These are phyloP conservation scores for Paxillus rubicundulus DNA, from an alignment of 768 basidiomycete species.

Conservation along the genomic window DNA sequence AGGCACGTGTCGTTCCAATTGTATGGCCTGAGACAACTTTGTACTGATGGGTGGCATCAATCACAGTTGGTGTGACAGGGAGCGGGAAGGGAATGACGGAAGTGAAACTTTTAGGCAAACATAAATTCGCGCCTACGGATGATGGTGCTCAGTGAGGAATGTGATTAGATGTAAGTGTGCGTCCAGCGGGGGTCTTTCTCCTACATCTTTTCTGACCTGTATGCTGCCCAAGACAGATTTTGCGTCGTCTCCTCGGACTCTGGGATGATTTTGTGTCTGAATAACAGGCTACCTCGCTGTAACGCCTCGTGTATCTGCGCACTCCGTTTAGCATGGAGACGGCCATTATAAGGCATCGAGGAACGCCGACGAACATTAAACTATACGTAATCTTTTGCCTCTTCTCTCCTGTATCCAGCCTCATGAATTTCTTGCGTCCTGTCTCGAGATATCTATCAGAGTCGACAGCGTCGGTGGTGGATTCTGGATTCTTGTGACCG, in stretches of 20 bases:
- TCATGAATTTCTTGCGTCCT: slow-evolving; percentile 20
- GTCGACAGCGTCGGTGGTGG: slow-evolving; percentile 17
- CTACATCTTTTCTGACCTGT: slow-evolving; percentile 6
- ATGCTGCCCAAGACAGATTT: slow-evolving; percentile 10
- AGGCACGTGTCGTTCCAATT: slow-evolving; percentile 50
- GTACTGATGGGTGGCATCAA: slow-evolving; percentile 15
- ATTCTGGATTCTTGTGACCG: slow-evolving; percentile 14
- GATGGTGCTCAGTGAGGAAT: slow-evolving; percentile 38
- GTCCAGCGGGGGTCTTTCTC: neutral
- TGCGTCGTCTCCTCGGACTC: slow-evolving; percentile 18
- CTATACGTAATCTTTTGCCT: slow-evolving; percentile 26
- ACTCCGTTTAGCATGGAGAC: slow-evolving; percentile 6
- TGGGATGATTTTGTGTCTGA: slow-evolving; percentile 25
- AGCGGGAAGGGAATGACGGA: slow-evolving; percentile 90
- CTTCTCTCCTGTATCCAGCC: slow-evolving; percentile 15
- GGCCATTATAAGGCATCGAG: slow-evolving; percentile 13
- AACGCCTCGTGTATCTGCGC: slow-evolving; percentile 10
- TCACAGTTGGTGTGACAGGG: slow-evolving; percentile 83
- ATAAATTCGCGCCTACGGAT: slow-evolving; percentile 62
- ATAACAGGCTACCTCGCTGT: slow-evolving; percentile 23
- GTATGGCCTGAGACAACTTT: neutral
- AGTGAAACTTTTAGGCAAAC: slow-evolving; percentile 62
- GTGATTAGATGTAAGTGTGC: slow-evolving; percentile 7
- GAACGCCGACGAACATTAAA: slow-evolving; percentile 13
- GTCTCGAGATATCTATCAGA: slow-evolving; percentile 13